Evolutionary conservation across 2,329 filamentous ascomycete genomes (phyloP).

Genomic region (Colletotrichum sp.): DNA sequence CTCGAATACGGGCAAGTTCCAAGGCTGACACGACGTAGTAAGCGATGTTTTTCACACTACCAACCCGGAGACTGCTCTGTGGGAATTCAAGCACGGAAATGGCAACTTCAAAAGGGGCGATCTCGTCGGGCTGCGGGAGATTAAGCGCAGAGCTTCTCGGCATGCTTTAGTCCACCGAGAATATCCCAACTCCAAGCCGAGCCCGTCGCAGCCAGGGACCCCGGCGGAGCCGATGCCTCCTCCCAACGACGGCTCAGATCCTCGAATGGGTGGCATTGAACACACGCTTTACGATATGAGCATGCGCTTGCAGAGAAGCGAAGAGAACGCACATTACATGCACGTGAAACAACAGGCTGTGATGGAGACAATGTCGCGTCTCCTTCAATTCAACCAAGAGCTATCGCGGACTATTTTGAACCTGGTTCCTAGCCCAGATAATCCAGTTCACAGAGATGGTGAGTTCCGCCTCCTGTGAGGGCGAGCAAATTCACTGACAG

Average conservation of each 20-base stretch:
- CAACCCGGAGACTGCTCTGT: constrained; percentile 89
- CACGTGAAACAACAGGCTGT: constrained; percentile 82
- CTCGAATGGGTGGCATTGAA: constrained; percentile 77
- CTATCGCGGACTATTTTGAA: constrained; percentile 77
- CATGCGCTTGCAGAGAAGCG: constrained; percentile 76
- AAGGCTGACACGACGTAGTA: constrained; percentile 59
- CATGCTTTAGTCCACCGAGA: constrained; percentile 94
- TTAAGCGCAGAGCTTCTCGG: constrained; percentile 91
- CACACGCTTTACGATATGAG: constrained; percentile 83
- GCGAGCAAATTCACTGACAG: not conserved
- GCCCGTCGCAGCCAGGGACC: constrained; percentile 80
- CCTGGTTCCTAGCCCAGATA: constrained; percentile 77
- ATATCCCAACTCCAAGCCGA: constrained; percentile 79
- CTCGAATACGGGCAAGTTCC: not conserved
- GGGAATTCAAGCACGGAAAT: constrained; percentile 99
- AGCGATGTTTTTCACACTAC: constrained; percentile 98
- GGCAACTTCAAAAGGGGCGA: constrained; percentile 97
- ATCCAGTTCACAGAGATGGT: constrained; percentile 83
- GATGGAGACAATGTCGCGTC: constrained; percentile 77
- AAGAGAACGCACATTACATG: constrained; percentile 82
- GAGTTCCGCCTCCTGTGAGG: constrained; percentile 39
- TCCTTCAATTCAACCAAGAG: constrained; percentile 81
- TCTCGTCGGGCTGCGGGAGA: constrained; percentile 87
- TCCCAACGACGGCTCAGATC: constrained; percentile 74
- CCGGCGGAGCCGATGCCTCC: constrained; percentile 78